phyloP scores from a whole-genome alignment of 805 yeast genomes.

The Yarrowia hollandica region DNA sequence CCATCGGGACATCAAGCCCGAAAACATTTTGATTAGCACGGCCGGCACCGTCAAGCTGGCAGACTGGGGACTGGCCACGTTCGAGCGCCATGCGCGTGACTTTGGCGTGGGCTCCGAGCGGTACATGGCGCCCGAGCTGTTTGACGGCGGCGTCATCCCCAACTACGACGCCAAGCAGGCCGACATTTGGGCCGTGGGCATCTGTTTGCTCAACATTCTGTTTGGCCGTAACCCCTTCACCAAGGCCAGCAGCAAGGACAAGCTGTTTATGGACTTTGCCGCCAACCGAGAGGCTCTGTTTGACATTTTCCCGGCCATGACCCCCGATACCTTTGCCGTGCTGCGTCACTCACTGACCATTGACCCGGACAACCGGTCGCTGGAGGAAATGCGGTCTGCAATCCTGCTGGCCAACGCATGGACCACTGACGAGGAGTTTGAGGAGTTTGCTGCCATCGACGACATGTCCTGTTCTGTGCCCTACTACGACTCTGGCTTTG shows the following conservation, averaged over 20 bases:
- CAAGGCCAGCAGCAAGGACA: constrained; percentile 77
- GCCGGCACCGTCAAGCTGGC: constrained; percentile 64
- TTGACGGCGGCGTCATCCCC: constrained; percentile 51
- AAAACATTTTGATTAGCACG: constrained; percentile 71
- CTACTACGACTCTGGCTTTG: constrained; percentile 30
- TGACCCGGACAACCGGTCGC: constrained; percentile 82
- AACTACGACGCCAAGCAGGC: constrained; percentile 75
- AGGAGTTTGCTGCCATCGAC: constrained; percentile 49
- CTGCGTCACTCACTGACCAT: constrained; percentile 74
- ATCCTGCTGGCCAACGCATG: constrained; percentile 61
- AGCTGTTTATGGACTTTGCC: constrained; percentile 80
- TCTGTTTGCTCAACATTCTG: constrained; percentile 77
- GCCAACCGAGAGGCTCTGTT: constrained; percentile 84
- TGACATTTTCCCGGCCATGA: constrained; percentile 88
- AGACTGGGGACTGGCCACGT: constrained; percentile 88
- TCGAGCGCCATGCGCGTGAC: constrained; percentile 58
- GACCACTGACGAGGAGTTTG: constrained; percentile 78
- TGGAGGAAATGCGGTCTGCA: constrained; percentile 60
- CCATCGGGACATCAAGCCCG: constrained; percentile 96
- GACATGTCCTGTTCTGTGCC: constrained; percentile 35
- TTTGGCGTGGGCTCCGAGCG: constrained; percentile 88
- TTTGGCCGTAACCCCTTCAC: constrained; percentile 86
- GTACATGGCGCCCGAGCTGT: constrained; percentile 93
- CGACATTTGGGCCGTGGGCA: constrained; percentile 89
- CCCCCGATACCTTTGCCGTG: constrained; percentile 82